Percentiles rank a stretch among this genome's conserved stretches.
phyloP scores from a whole-genome alignment of 495 filamentous ascomycete genomes.

The Hyaloscypha finlandica region DNA sequence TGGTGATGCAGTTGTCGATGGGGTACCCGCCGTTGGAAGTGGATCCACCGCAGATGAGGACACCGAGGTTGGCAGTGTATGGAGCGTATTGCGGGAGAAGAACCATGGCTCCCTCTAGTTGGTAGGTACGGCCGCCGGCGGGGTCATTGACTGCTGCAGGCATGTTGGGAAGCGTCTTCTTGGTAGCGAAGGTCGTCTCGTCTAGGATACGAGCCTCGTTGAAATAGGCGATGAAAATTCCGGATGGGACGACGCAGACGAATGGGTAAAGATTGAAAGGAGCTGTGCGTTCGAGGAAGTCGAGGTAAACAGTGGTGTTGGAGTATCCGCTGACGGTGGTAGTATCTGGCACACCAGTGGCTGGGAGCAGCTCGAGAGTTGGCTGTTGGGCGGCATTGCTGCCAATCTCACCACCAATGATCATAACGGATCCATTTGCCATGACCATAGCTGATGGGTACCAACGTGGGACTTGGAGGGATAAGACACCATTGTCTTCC shows the following conservation, averaged over 20 bases:
- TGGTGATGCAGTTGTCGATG: conserved; percentile 67
- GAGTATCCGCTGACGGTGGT: conserved; percentile 25
- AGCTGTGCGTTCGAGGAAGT: conserved; percentile 64
- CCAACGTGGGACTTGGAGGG: conserved; percentile 62
- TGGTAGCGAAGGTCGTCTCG: conserved; percentile 55
- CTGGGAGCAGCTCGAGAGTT: conserved; percentile 59
- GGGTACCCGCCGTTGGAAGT: conserved; percentile 49
- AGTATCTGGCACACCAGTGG: conserved; percentile 25
- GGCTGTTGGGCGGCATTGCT: conserved; percentile 61
- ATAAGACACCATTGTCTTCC: conserved; percentile 58
- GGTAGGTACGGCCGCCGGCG: conserved; percentile 60
- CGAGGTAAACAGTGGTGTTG: conserved; percentile 45
- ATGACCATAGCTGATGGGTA: conserved; percentile 67
- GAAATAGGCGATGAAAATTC: conserved; percentile 66
- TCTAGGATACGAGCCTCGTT: conserved; percentile 68
- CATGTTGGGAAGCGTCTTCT: conserved; percentile 57
- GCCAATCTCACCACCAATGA: conserved; percentile 64
- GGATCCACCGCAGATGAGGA: conserved; percentile 64
- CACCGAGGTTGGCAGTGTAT: conserved; percentile 53
- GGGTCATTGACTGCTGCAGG: conserved; percentile 62
- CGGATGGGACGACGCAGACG: conserved; percentile 54
- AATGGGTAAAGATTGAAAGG: conserved; percentile 68
- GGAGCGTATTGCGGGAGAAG: conserved; percentile 59
- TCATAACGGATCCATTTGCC: conserved; percentile 66
- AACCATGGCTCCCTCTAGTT: conserved; percentile 60